A percentile compares a stretch with the other conserved stretches of the same genome.
Evolutionary conservation across 2,329 filamentous ascomycete species (phyloP).

Genomic region (Arachnomyces sp.): DNA sequence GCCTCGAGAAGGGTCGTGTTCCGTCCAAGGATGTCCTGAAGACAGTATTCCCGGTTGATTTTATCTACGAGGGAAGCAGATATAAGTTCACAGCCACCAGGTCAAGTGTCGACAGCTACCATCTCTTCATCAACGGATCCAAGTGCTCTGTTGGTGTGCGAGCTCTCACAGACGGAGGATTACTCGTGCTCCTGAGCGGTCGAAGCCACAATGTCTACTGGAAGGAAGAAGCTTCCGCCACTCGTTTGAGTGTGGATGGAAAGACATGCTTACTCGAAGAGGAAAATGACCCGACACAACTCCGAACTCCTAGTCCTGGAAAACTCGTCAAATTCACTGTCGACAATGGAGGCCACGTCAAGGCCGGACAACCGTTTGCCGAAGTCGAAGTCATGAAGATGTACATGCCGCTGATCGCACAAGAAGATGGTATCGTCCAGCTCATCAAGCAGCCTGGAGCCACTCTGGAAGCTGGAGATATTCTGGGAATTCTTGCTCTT

Average conservation of each 20-base stretch:
- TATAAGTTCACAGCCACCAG: constrained; percentile 98
- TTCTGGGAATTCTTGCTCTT: constrained; percentile 90
- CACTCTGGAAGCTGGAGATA: constrained; percentile 95
- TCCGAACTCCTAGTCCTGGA: constrained; percentile 87
- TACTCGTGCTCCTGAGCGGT: constrained; percentile 82
- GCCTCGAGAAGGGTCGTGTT: constrained; percentile 94
- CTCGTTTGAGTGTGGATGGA: constrained; percentile 89
- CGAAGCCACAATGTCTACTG: constrained; percentile 98
- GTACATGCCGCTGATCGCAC: constrained; percentile 97
- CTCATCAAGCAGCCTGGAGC: constrained; percentile 98
- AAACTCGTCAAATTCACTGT: constrained; percentile 98
- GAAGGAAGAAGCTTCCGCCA: constrained; percentile 97
- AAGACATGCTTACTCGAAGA: constrained; percentile 98
- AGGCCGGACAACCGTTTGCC: constrained; percentile 84
- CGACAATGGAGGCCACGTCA: constrained; percentile 89
- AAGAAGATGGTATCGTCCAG: constrained; percentile 93
- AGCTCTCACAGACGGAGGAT: constrained; percentile 84
- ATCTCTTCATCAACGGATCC: constrained; percentile 97
- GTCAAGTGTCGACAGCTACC: constrained; percentile 88
- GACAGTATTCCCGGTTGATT: constrained; percentile 95
- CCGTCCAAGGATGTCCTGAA: constrained; percentile 94
- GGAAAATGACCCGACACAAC: constrained; percentile 96
- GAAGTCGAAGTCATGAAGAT: constrained; percentile 99
- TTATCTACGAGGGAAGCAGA: constrained; percentile 92
- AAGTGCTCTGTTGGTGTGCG: constrained; percentile 91